Evolutionary conservation across 345 rosid genomes (phyloP), one percentile per base, ranked within the genome.

Genomic region (Capsella bursapastoris): DNA sequence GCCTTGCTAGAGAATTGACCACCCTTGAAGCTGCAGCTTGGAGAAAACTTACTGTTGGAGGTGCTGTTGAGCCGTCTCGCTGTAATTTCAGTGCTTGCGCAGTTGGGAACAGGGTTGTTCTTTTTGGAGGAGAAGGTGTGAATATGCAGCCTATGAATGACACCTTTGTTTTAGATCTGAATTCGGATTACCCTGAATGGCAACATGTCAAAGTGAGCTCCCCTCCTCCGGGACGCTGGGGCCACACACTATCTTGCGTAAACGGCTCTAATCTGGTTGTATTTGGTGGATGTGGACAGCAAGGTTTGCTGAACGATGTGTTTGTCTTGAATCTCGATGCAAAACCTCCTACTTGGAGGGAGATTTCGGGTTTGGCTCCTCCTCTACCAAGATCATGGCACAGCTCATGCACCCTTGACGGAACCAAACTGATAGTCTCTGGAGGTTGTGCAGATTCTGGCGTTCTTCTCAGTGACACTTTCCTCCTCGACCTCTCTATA

Each of bases 81-180:
- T 92, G 96, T 87, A 92, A 92, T 77, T 92, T 90, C 64, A 87
- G 90, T 78, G 93, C 96, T 8, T 92, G 97, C 75, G 97, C 92
- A 8, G 97, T 89, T 3, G 96, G 96, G 44, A 92, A 92, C 61
- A 82, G 92, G 25, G 92, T 92, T 5, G 91, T 92, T 35, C 92
- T 92, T 37, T 92, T 90, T 60, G 94, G 97, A 55, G 97, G 97
- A 8, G 97, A 92, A 79, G 94, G 96, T 52, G 97, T 90, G 55
- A 86, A 92, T 77, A 92, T 92, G 97, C 91, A 92, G 71, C 97
- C 97, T 4, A 92, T 92, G 97, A 88, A 92, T 44, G 97, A 92
- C 74, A 92, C 96, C 8, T 92, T 92, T 82, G 92, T 92, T 15
- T 60, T 92, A 83, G 96, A 92, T 81, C 79, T 92, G 44, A 86